Conservation (phyloP, 2,329 filamentous ascomycete genomes). For the Pseudogymnoascus sp. region DNA sequence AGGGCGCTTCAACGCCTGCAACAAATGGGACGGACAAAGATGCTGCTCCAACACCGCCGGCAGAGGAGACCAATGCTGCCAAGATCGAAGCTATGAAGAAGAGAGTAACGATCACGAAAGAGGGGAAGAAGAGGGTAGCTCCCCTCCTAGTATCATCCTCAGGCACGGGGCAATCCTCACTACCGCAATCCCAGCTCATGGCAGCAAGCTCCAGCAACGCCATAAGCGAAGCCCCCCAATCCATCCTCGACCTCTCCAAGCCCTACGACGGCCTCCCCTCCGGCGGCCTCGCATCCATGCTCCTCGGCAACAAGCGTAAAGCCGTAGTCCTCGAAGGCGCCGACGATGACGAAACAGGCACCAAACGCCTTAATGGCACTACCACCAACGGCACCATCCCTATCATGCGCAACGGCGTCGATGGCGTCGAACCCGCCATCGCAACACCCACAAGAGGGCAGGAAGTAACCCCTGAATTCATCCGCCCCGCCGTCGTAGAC, state of each 20-base stretch:
- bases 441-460: constrained; percentile 51
- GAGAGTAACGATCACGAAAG: constrained; percentile 87
- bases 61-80: constrained; percentile 43
- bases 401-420: constrained; percentile 66
- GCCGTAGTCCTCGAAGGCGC: constrained; percentile 61
- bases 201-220: constrained; percentile 60
- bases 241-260: constrained; percentile 81
- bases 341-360: constrained; percentile 51
- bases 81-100: constrained; percentile 71
- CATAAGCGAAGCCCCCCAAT: constrained; percentile 66
- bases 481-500: constrained; percentile 80
- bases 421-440: constrained; percentile 65
- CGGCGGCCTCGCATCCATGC: constrained; percentile 74
- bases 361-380: constrained; percentile 49
- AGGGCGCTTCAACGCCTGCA: constrained; percentile 19
- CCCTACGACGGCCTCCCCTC: constrained; percentile 89
- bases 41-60: constrained; percentile 11
- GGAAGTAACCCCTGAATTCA: constrained; percentile 67
- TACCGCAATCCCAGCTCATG: constrained; percentile 82
- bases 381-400: constrained; percentile 60
- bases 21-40: neutral
- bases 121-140: constrained; percentile 92
- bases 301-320: constrained; percentile 91
- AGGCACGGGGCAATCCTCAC: constrained; percentile 74
- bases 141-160: constrained; percentile 87